Conservation (phyloP, 2,329 filamentous ascomycete species). For the Helicocarpus griseus region DNA sequence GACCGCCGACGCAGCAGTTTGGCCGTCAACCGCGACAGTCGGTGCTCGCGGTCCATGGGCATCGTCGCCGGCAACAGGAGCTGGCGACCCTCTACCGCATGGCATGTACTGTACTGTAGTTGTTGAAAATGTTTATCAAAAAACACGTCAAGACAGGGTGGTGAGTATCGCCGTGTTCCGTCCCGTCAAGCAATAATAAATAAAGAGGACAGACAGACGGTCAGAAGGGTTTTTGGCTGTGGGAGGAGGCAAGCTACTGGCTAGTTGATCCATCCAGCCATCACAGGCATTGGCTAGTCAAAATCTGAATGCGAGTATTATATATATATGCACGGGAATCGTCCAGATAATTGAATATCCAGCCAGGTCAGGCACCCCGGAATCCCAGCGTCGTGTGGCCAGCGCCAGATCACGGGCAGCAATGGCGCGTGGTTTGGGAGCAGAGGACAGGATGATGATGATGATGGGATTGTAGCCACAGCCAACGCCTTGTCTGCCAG, state of each 20-base stretch:
- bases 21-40: conserved; percentile 27
- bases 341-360: not conserved
- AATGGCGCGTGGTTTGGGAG: not conserved
- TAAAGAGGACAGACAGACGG: not conserved
- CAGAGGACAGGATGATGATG: not conserved
- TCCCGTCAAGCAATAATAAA: too few relatives aligned
- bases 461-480: not conserved
- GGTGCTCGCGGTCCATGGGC: conserved; percentile 16
- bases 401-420: not conserved
- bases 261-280: too few relatives aligned
- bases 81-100: not conserved
- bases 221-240: not conserved
- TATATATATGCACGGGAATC: not conserved
- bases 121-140: not conserved
- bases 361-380: not conserved
- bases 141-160: not conserved
- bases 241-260: not conserved
- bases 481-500: too few relatives aligned
- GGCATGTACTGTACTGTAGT: not conserved
- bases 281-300: not conserved
- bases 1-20: conserved; percentile 31
- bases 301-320: not conserved
- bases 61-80: not conserved
- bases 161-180: not conserved
- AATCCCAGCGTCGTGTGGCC: too few relatives aligned